These are phyloP conservation scores for Magnolia sinica DNA, from an alignment of 164 flowering plant species.

Conservation along the genomic window DNA sequence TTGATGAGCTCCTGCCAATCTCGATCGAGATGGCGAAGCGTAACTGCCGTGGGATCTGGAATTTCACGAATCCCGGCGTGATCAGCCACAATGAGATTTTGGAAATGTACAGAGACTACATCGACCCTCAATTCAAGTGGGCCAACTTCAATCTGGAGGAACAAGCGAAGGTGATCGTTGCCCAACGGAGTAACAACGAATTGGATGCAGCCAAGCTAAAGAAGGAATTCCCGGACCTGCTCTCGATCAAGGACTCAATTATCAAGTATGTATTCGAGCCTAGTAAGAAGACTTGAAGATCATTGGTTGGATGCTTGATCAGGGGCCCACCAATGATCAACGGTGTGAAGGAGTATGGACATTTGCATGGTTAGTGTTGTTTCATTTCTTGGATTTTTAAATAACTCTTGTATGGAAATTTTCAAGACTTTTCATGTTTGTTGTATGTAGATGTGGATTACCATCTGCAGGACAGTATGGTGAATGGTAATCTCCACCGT, in stretches of 20 bases:
- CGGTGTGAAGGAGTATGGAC: too few relatives aligned
- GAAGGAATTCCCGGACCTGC: conserved; percentile 18
- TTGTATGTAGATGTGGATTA: too few relatives aligned
- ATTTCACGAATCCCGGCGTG: conserved; percentile 29
- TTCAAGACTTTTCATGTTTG: too few relatives aligned
- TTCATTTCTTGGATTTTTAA: too few relatives aligned
- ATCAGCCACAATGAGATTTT: conserved; percentile 28
- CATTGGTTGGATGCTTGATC: too few relatives aligned
- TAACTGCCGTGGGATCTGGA: conserved; percentile 24
- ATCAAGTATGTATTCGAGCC: conserved; percentile 27
- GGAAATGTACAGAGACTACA: conserved; percentile 25
- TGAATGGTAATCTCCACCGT: too few relatives aligned
- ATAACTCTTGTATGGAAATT: too few relatives aligned
- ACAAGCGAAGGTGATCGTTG: conserved; percentile 25
- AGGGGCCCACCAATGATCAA: too few relatives aligned
- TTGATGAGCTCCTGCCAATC: conserved; percentile 30
- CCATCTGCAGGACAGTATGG: too few relatives aligned
- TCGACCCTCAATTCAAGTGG: conserved; percentile 24
- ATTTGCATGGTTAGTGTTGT: too few relatives aligned
- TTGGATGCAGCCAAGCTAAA: conserved; percentile 23
- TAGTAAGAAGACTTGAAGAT: conserved; percentile 20
- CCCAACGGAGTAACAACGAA: conserved; percentile 28
- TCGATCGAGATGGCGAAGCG: conserved; percentile 33
- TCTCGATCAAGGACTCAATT: conserved; percentile 25
- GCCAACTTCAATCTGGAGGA: conserved; percentile 23